These are phyloP conservation scores for Oryza meridionalis DNA, from an alignment of 176 grass and related monocot species.

Conservation along the genomic window DNA sequence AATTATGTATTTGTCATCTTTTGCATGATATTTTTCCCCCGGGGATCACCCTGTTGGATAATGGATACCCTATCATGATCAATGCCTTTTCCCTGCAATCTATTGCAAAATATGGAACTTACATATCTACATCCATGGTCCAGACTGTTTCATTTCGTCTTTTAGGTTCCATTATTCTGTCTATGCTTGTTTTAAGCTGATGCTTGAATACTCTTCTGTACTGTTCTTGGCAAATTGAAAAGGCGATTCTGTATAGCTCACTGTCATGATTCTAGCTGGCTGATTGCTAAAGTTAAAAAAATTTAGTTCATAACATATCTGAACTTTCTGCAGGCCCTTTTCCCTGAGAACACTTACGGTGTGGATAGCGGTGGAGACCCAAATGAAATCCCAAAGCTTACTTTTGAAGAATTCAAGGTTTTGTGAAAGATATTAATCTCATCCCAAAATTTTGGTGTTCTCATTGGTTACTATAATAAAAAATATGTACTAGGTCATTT, in stretches of 20 bases:
- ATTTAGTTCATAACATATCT: neutral
- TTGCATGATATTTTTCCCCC: neutral
- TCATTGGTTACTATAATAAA: neutral
- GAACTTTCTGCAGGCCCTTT: slow-evolving; percentile 77
- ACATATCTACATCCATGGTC: slow-evolving; percentile 29
- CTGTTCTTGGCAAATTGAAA: slow-evolving; percentile 8
- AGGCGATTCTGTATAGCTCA: neutral
- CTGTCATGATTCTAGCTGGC: slow-evolving; percentile 18
- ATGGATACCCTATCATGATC: neutral
- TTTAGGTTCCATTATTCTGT: slow-evolving; percentile 2
- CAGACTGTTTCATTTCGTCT: neutral
- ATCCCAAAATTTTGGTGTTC: slow-evolving; percentile 38
- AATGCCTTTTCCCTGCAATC: slow-evolving; percentile 8
- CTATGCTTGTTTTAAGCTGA: slow-evolving; percentile 30
- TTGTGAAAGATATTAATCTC: slow-evolving; percentile 39
- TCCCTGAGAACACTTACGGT: slow-evolving; percentile 93
- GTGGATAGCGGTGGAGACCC: slow-evolving; percentile 98
- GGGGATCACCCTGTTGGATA: slow-evolving; percentile 18
- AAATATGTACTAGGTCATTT: slow-evolving; percentile 8
- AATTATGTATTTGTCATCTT: neutral
- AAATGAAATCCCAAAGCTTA: slow-evolving; percentile 94
- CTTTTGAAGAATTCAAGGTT: slow-evolving; percentile 99
- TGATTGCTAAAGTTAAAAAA: slow-evolving; percentile 11
- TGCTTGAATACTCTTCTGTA: neutral
- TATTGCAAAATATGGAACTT: slow-evolving; percentile 15